Conservation (phyloP, 2,329 filamentous ascomycete genomes). For the Fusarium brevicatenulatum region DNA sequence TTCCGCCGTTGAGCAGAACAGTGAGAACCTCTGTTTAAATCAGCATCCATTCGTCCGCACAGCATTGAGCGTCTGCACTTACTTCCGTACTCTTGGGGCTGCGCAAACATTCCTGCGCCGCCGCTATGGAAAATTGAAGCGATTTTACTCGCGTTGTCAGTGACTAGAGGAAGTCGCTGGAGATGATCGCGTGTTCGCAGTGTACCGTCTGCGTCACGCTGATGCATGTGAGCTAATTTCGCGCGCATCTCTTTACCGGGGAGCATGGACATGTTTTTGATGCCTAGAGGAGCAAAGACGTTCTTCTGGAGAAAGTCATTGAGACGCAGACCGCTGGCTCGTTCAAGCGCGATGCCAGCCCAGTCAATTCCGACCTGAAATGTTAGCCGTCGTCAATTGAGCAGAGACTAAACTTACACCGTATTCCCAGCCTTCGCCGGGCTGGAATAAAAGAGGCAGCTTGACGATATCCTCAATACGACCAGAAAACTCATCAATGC, state of each 20-base stretch:
- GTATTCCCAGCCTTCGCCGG: constrained; percentile 71
- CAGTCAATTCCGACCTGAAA: constrained; percentile 62
- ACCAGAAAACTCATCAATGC: constrained; percentile 67
- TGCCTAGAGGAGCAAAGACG: constrained; percentile 59
- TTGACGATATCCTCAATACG: constrained; percentile 60
- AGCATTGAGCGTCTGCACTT: constrained; percentile 27
- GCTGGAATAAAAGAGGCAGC: constrained; percentile 69
- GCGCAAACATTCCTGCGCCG: constrained; percentile 70
- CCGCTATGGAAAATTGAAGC: constrained; percentile 64
- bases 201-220: constrained; percentile 57
- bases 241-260: constrained; percentile 63
- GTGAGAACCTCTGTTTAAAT: constrained; percentile 63
- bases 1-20: constrained; percentile 71
- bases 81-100: constrained; percentile 69
- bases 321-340: constrained; percentile 55
- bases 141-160: constrained; percentile 53
- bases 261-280: constrained; percentile 66
- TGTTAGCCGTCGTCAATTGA: background rate
- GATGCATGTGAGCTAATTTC: constrained; percentile 67
- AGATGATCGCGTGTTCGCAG: constrained; percentile 60
- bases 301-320: constrained; percentile 61
- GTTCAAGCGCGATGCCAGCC: constrained; percentile 61
- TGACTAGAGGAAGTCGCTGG: constrained; percentile 56
- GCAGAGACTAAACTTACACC: constrained; percentile 52
- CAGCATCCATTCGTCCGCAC: background rate